These are phyloP conservation scores for Kuraishia molischiana DNA, from an alignment of 805 yeast species.

Conservation along the genomic window DNA sequence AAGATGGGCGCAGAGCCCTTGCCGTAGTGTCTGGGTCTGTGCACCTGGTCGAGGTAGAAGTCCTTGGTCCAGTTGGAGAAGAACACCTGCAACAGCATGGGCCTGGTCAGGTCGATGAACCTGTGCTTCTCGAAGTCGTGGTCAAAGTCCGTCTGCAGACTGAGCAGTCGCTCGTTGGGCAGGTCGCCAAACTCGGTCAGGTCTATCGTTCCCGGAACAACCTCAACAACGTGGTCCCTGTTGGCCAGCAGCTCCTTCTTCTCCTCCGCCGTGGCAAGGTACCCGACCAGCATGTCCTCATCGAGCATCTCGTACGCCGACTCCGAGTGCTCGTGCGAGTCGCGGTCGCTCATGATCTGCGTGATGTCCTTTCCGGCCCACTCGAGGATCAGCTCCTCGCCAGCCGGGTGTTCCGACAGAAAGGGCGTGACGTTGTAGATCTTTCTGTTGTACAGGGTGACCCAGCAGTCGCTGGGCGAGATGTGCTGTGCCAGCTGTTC, in stretches of 20 bases:
- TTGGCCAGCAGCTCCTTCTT: slow-evolving; percentile 60
- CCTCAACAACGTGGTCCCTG: slow-evolving; percentile 50
- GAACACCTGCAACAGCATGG: slow-evolving; percentile 74
- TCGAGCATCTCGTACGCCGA: slow-evolving; percentile 84
- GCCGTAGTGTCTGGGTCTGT: slow-evolving; percentile 96
- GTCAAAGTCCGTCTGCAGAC: slow-evolving; percentile 68
- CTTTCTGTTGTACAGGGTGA: slow-evolving; percentile 67
- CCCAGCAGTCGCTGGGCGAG: slow-evolving; percentile 59
- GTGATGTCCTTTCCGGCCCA: slow-evolving; percentile 60
- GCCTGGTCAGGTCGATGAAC: slow-evolving; percentile 77
- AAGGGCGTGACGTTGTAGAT: slow-evolving; percentile 77
- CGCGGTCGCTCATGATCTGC: slow-evolving; percentile 61
- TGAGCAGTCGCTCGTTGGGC: slow-evolving; percentile 65
- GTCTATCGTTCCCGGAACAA: slow-evolving; percentile 26
- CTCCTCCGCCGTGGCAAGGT: slow-evolving; percentile 73
- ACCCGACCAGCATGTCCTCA: slow-evolving; percentile 75
- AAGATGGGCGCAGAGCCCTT: slow-evolving; percentile 93
- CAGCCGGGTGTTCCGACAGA: slow-evolving; percentile 66
- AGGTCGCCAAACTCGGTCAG: slow-evolving; percentile 50
- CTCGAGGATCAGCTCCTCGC: slow-evolving; percentile 44
- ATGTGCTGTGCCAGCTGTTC: slow-evolving; percentile 44
- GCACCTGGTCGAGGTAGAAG: slow-evolving; percentile 91
- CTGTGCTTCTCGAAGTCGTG: slow-evolving; percentile 69
- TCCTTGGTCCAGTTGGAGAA: slow-evolving; percentile 71
- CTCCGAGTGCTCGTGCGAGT: slow-evolving; percentile 74